Evolutionary conservation across 352 stramenopile genomes (phyloP).

Genomic region (Elongisporangium anandrum): DNA sequence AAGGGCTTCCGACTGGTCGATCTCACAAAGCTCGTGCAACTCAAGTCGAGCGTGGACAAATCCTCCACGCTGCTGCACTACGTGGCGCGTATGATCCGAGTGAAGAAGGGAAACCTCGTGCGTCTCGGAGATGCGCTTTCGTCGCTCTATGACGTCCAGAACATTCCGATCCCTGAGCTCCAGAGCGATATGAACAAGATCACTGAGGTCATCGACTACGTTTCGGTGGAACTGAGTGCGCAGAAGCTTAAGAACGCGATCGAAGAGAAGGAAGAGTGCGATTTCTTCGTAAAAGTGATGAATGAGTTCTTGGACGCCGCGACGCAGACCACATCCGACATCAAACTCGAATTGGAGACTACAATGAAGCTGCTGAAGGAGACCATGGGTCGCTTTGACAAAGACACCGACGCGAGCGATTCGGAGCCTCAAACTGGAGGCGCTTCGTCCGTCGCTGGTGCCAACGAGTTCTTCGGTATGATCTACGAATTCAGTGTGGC

Average conservation of each 20-base stretch:
- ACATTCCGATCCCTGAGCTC: conserved; percentile 70
- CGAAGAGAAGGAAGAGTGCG: conserved; percentile 53
- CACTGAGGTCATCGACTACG: conserved; percentile 51
- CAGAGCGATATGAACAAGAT: conserved; percentile 65
- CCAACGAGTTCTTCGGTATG: conserved; percentile 60
- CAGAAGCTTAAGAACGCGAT: conserved; percentile 76
- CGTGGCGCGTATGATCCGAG: conserved; percentile 58
- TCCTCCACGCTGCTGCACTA: conserved; percentile 70
- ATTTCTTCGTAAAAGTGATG: conserved; percentile 68
- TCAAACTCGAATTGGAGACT: conserved; percentile 49
- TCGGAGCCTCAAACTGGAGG: neutral
- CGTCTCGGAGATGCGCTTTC: conserved; percentile 54
- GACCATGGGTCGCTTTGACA: conserved; percentile 64
- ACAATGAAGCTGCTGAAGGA: conserved; percentile 43
- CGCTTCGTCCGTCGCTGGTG: conserved; percentile 8
- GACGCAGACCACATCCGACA: conserved; percentile 11
- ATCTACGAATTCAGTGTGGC: conserved; percentile 83
- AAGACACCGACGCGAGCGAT: conserved; percentile 26
- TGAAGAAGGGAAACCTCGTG: conserved; percentile 64
- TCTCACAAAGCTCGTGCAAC: conserved; percentile 62
- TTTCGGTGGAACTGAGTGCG: conserved; percentile 57
- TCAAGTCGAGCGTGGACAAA: conserved; percentile 54
- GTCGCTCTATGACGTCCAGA: conserved; percentile 74
- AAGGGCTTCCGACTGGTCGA: conserved; percentile 68
- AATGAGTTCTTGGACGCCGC: conserved; percentile 50